Percentiles rank a stretch among this genome's conserved stretches.
Evolutionary conservation across 192 early-diverging fungal species (phyloP).

Genomic region (Gryganskiella cystojenkinii): DNA sequence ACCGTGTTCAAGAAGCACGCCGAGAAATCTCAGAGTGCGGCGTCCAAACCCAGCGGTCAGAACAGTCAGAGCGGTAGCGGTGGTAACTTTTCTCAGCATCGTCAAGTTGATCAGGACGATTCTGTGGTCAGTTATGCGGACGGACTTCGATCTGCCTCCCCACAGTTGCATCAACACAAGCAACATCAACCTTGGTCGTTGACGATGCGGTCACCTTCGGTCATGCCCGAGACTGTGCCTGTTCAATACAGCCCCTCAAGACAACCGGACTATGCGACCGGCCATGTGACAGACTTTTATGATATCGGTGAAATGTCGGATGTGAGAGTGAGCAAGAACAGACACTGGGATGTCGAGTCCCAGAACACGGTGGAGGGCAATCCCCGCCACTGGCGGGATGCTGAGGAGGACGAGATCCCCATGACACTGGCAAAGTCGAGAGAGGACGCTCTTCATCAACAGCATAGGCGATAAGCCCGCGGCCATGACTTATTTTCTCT

Average conservation of each 20-base stretch:
- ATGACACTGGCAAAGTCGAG: constrained; percentile 28
- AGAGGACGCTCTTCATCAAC: constrained; percentile 16
- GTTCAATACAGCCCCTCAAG: constrained; percentile 24
- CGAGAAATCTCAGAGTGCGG: constrained; percentile 5
- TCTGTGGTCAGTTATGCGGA: constrained; percentile 30
- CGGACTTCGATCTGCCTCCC: constrained; percentile 13
- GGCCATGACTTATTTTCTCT: not conserved
- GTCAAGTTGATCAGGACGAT: not conserved
- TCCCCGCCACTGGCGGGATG: constrained; percentile 15
- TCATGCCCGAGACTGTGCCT: constrained; percentile 13
- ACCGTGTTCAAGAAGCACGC: constrained; percentile 46
- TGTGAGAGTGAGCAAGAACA: constrained; percentile 3
- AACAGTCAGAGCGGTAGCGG: not conserved
- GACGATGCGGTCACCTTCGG: constrained; percentile 33
- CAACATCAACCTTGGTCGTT: constrained; percentile 33
- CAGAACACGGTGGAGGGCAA: constrained; percentile 30
- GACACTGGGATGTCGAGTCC: constrained; percentile 31
- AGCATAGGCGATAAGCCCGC: not conserved
- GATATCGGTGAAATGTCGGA: constrained; percentile 13
- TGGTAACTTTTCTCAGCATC: not conserved
- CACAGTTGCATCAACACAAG: not conserved
- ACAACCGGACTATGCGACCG: not conserved
- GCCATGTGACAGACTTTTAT: constrained; percentile 16
- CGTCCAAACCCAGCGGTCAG: constrained; percentile 13
- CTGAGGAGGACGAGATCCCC: constrained; percentile 41